phyloP scores from a whole-genome alignment of 345 rosid genomes.

The Erysimum cheiranthoides region DNA sequence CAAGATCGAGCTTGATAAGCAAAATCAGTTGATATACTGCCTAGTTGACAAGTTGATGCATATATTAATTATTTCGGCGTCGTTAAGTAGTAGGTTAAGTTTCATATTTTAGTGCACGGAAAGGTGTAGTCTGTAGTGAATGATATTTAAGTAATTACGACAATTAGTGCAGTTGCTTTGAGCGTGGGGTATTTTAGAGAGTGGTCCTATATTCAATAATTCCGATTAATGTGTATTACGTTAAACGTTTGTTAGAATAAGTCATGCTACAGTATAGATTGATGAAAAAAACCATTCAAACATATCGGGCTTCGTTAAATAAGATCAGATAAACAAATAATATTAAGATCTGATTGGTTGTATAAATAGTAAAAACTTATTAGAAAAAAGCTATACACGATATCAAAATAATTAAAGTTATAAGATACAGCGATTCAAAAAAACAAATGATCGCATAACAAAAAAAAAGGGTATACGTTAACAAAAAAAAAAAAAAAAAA shows the following conservation, averaged over 20 bases:
- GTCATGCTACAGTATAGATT: constrained; percentile 23
- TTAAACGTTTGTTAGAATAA: constrained; percentile 30
- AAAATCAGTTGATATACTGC: constrained; percentile 33
- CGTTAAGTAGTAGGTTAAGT: constrained; percentile 41
- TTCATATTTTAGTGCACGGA: constrained; percentile 35
- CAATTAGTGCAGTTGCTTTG: constrained; percentile 43
- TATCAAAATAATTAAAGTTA: too few relatives aligned
- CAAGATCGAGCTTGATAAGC: constrained; percentile 4
- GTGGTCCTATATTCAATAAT: constrained; percentile 42
- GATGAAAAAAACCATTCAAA: not conserved
- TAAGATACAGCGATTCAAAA: too few relatives aligned
- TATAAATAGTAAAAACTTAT: too few relatives aligned
- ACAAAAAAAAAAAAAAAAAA: too few relatives aligned
- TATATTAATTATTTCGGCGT: constrained; percentile 41
- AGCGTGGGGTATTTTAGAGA: constrained; percentile 35
- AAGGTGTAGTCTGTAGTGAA: constrained; percentile 30
- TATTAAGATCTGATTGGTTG: not conserved
- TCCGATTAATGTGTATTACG: constrained; percentile 26
- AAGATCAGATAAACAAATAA: not conserved
- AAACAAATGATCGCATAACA: too few relatives aligned
- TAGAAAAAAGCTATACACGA: too few relatives aligned
- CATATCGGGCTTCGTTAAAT: not conserved
- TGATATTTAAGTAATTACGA: constrained; percentile 18
- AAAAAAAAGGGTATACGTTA: too few relatives aligned
- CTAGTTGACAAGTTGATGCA: constrained; percentile 42